phyloP scores from a whole-genome alignment of 768 basidiomycete genomes.

The Pilatotrama ljubarskyi region DNA sequence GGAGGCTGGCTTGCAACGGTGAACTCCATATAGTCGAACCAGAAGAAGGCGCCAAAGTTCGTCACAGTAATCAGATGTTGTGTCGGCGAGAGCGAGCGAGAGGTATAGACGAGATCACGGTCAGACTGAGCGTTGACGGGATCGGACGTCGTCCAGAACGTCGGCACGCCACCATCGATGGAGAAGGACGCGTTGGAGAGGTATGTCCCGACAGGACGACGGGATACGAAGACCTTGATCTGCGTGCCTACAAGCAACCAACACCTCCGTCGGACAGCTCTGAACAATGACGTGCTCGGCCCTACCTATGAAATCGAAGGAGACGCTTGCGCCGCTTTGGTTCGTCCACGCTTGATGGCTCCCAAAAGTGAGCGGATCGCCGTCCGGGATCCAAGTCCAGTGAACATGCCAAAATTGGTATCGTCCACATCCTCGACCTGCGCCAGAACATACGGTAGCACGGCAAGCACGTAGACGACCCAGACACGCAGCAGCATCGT shows the following conservation, averaged over 20 bases:
- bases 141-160: conserved; percentile 4
- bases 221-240: conserved; percentile 9
- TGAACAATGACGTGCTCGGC: neutral
- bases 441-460: too few relatives aligned
- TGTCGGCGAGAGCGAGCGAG: neutral
- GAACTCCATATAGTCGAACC: conserved; percentile 13
- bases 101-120: conserved; percentile 12
- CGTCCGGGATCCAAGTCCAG: conserved; percentile 15
- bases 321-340: conserved; percentile 12
- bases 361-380: conserved; percentile 9
- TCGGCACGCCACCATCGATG: conserved; percentile 12
- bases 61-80: conserved; percentile 14
- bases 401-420: conserved; percentile 12
- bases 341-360: conserved; percentile 17
- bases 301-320: conserved; percentile 15
- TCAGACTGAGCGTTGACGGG: conserved; percentile 4
- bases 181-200: conserved; percentile 16
- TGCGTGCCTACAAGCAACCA: neutral
- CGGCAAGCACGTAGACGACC: too few relatives aligned
- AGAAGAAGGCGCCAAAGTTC: conserved; percentile 12
- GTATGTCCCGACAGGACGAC: conserved; percentile 13
- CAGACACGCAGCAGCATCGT: neutral
- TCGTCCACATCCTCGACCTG: conserved; percentile 6
- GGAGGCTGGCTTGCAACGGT: neutral
- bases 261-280: neutral